Evolutionary conservation across 73 alveolate genomes (phyloP), one percentile per base, ranked within the genome.

Genomic region (Symbiodinium natans): DNA sequence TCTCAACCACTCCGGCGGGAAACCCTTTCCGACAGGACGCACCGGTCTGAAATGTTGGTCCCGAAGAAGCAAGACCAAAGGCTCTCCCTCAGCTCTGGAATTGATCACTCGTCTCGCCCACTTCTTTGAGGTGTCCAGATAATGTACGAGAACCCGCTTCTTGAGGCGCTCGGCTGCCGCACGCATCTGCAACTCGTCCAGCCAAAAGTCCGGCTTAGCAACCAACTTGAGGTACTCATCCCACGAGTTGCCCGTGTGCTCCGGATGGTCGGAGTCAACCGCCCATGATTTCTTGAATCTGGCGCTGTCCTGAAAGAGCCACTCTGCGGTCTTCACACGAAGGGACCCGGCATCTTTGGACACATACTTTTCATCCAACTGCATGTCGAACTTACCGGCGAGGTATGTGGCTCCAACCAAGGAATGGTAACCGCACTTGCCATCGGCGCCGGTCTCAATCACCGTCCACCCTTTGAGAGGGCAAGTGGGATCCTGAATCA

Each of bases 391-490:
- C 33, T 82, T 82, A 33, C 42, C 25, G 41, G 43, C 68, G 33
- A 82, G 41, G 23, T 39, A 82, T 23, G 29, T 8, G 73, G 90
- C 90, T 15, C 73, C 90, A 6, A 25, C 52, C 73, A 82, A 82
- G 41, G 73, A 3, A 19, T 54, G 36, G 48, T 82, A 82, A 39
- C 90, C 73, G 41, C 90, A 82, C n/a, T 71, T 73, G 39, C 90
- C 90, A 2, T 48, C 73, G 11, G 73, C 90, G 8, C 90, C 90
- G 10, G 90, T 73, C 71, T 82, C 90, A 41, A 82, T 73, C 5
- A 82, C 25, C 13, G 36, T 25, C 73, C 73, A 82, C 4, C 90
- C 90, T 19, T 23, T 41, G 5, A 82, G 90, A 25, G 74, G 74
- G 31, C 74, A 56, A n/a, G 33, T 56, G 74, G 74, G 74, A n/a